These are phyloP conservation scores for Beauveria asiatica DNA, from an alignment of 2,329 filamentous ascomycete genomes.

Conservation along the genomic window DNA sequence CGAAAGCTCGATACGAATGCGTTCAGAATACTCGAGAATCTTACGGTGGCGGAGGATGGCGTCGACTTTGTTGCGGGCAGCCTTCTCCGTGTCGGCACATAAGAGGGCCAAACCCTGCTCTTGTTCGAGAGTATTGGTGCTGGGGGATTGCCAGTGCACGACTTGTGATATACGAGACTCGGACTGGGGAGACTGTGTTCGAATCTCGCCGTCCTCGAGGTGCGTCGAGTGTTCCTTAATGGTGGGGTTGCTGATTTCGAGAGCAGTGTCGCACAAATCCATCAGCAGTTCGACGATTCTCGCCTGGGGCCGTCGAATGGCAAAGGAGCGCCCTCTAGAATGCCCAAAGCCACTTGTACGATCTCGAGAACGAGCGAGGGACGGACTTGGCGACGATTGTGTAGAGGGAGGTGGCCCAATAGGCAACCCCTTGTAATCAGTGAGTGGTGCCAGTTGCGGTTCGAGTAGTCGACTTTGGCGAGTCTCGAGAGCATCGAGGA, in stretches of 20 bases:
- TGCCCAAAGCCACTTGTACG: conserved; percentile 74
- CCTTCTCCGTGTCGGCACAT: conserved; percentile 81
- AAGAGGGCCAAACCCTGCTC: conserved; percentile 81
- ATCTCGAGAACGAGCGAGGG: conserved; percentile 63
- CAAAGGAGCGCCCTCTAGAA: conserved; percentile 76
- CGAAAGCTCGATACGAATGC: conserved; percentile 89
- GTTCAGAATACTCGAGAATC: conserved; percentile 92
- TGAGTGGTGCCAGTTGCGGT: conserved; percentile 42
- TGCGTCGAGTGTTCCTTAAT: conserved; percentile 74
- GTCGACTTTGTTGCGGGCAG: conserved; percentile 83
- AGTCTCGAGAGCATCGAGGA: conserved; percentile 84
- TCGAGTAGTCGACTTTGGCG: conserved; percentile 56
- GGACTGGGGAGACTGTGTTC: conserved; percentile 91
- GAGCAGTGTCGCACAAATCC: conserved; percentile 88
- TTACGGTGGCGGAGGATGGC: conserved; percentile 83
- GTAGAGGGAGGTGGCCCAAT: conserved; percentile 71
- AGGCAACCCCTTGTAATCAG: conserved; percentile 79
- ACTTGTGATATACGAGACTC: conserved; percentile 93
- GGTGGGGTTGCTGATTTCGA: conserved; percentile 89
- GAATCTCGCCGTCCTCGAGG: conserved; percentile 56
- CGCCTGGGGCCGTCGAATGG: conserved; percentile 78
- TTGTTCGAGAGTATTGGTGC: conserved; percentile 82
- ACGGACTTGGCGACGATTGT: conserved; percentile 62
- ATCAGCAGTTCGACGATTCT: conserved; percentile 91
- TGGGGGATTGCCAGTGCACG: conserved; percentile 91